Evolutionary conservation across 2,329 filamentous ascomycete genomes (phyloP).

Genomic region (Didymella pinodella): DNA sequence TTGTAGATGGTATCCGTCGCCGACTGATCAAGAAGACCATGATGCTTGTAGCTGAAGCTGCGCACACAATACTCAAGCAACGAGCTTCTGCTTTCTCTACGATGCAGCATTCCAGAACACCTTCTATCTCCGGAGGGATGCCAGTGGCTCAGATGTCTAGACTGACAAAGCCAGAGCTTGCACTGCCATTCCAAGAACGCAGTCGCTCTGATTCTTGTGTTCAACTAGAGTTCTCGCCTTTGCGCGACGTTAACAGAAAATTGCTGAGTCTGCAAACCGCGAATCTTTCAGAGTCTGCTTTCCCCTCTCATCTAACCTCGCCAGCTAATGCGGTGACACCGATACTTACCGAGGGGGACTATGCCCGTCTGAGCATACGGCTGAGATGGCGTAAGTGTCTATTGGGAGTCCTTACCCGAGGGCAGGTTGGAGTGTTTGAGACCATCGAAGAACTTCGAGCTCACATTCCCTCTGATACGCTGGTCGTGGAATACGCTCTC

Average conservation of each 20-base stretch:
- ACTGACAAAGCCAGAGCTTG: neutral
- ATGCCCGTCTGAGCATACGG: neutral
- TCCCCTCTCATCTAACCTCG: neutral
- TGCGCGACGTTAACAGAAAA: neutral
- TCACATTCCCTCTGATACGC: neutral
- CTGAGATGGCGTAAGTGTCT: neutral
- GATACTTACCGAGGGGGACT: neutral
- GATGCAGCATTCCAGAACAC: neutral
- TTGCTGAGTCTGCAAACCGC: neutral
- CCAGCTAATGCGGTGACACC: neutral
- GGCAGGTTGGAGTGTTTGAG: neutral
- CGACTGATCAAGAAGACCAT: neutral
- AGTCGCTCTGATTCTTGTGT: neutral
- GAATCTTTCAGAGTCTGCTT: neutral
- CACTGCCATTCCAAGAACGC: neutral
- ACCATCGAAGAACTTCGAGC: neutral
- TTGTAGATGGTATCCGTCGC: neutral
- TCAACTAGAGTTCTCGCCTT: neutral
- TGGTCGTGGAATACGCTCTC: slow-evolving; percentile 2
- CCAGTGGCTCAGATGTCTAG: neutral
- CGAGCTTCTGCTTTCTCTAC: neutral
- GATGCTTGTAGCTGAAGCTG: neutral
- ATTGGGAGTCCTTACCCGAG: neutral
- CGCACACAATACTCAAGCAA: neutral
- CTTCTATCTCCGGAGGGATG: neutral